Conservation (phyloP, 2,329 filamentous ascomycete species). For the Bipolaris gigantea region DNA sequence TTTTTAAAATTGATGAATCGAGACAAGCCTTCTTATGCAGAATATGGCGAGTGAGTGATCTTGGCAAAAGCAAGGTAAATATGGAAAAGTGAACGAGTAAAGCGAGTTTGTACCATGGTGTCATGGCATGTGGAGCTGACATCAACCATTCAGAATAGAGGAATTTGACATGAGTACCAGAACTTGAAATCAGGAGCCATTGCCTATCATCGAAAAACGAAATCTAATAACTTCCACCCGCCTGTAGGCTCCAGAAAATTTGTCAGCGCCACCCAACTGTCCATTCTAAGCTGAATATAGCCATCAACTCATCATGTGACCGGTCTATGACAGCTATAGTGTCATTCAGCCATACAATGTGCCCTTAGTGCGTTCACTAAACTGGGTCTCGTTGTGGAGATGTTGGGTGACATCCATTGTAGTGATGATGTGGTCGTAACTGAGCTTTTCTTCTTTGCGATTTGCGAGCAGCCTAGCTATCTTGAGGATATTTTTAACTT, state of each 20-base stretch:
- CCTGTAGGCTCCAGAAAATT: not conserved
- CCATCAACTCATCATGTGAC: not conserved
- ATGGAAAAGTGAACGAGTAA: not conserved
- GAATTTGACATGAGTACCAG: not conserved
- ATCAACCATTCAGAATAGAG: not conserved
- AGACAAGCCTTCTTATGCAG: not conserved
- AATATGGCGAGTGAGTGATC: not conserved
- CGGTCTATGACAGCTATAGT: not conserved
- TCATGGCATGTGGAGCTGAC: not conserved
- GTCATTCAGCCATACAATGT: slow-evolving; percentile 10
- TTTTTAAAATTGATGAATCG: not conserved
- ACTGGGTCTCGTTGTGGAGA: slow-evolving; percentile 43
- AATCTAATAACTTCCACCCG: not conserved
- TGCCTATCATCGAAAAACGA: not conserved
- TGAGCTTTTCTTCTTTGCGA: slow-evolving; percentile 33
- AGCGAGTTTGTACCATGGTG: not conserved
- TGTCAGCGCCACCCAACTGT: not conserved
- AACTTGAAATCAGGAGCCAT: not conserved
- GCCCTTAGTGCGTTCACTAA: slow-evolving; percentile 32
- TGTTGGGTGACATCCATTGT: slow-evolving; percentile 47
- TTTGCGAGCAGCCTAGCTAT: slow-evolving; percentile 32
- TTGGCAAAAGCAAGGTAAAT: not conserved
- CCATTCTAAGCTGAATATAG: not conserved
- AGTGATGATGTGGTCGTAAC: slow-evolving; percentile 36
- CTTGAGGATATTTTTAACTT: slow-evolving; percentile 54